Conservation (phyloP, 2,329 filamentous ascomycete species). For the Bisporella sp. region DNA sequence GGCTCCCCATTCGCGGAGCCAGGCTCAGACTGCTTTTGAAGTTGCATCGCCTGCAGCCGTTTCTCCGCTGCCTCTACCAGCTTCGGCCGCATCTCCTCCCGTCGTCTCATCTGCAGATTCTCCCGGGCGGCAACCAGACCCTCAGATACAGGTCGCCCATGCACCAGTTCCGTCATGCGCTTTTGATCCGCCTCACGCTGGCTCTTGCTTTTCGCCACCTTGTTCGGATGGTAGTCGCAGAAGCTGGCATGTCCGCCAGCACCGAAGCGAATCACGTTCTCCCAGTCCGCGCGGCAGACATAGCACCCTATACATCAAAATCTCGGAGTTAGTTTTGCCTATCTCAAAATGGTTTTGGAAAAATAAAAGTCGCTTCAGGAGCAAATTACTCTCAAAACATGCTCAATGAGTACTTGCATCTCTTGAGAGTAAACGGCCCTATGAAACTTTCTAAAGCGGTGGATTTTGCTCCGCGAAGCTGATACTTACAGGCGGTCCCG, state of each 20-base stretch:
- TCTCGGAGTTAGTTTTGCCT: no score
- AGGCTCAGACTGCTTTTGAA: neutral
- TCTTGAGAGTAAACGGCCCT: neutral
- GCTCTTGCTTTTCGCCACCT: neutral
- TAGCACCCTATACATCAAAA: neutral
- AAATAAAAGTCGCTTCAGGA: no score
- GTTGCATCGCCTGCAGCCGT: neutral
- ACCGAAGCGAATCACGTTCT: neutral
- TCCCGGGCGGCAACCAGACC: neutral
- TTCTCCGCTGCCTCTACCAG: neutral
- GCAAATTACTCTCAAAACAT: no score
- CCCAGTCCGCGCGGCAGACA: neutral
- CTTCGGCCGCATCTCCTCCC: neutral
- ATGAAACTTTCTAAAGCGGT: neutral
- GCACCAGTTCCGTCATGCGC: neutral
- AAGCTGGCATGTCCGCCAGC: neutral
- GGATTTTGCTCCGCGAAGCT: no score
- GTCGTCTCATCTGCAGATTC: neutral
- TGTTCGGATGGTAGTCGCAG: neutral
- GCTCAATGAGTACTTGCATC: no score
- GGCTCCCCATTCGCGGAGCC: neutral
- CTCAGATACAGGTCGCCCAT: neutral
- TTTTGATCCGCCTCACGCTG: neutral
- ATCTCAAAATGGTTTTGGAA: no score
- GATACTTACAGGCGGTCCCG: no score